Base-by-base conservation (phyloP, 1,284 basidiomycete genomes). In the Moesziomyces globuligerus region DNA sequence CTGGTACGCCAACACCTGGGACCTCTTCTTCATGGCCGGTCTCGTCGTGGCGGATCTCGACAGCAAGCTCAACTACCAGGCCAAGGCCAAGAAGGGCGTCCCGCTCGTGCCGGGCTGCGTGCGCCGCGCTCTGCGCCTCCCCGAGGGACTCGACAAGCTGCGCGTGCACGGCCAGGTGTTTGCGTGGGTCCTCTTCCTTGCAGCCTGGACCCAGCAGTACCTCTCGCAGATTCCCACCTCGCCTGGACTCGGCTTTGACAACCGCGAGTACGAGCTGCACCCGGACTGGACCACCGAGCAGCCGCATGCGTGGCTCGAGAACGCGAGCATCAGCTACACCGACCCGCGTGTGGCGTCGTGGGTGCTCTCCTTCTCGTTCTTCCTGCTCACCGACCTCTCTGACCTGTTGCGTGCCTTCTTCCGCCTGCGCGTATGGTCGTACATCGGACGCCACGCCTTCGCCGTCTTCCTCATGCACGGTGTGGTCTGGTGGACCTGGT, bases 21-120 rank as follows among this genome's bases (percentile, higher is more conserved):
- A 78, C 32, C 61, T 74, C 39, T 79, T 78, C 67, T 78, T 79
- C 59, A 76, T 79, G 61, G 60, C 74, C 9, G 77, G 77, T 49
- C 53, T 79, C 21, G 68, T 78, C 6, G 47, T 79, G 11, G 74
- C 75, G 36, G 77, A 79, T 45, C 53, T 74, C 28, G 77, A 79
- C 48, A 70, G 61, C 56, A 73, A 71, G 54, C 59, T 79, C 54
- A 71, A 77, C 44, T 79, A 79, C 62, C 72, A 76, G 43, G 65
- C 55, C 3, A 43, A 45, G 25, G 72, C 74, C 0, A 52, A 53
- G 8, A 69, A 69, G 47, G 74, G 74, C 25, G 48, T 76, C 40
- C 64, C 67, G 4, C n/a, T 76, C 17, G 34, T 74, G 9, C 69
- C 69, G n/a, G 49, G 36, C 13, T 24, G 50, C 20, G 28, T 67